Base-by-base conservation (phyloP, 257 asterid species). In the Solanum paucissectum region DNA sequence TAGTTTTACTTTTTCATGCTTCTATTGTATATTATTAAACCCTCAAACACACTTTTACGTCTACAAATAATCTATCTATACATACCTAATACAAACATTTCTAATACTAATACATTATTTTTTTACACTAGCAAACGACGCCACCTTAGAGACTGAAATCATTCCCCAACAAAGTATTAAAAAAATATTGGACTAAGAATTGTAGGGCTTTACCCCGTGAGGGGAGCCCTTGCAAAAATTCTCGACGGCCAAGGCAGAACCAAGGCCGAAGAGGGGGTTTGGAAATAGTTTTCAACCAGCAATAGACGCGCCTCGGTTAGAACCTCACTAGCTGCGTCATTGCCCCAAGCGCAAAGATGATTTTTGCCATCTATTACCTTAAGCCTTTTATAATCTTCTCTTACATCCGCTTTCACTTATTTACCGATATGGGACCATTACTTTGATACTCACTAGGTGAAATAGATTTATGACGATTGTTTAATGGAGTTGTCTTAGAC, bases 351-450 rank as follows among this genome's bases (percentile, higher is more conserved):
- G 86, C 86, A 82, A 82, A 82, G 69, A 82, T 82, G 0, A 9
- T 10, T 82, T 9, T 0, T 0, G 0, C 0, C 0, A 0, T 0
- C 0, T 3, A 46, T 10, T 49, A 25, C 66, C 68, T 81, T 46
- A 7, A 7, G 6, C 42, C 0, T 46, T 46, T 44, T 81, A 32
- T 49, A 49, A 1, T 5, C 18, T 14, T 20, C 18, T 0, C 3
- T 37, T 18, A 29, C 29, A 18, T 18, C 29, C 6, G 4, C 27
- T 82, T 29, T 81, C 29, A 29, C 37, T 3, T 1, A 18, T 10
- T 32, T 46, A 2, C 4, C 86, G 86, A 82, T 82, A 49, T 82
- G 86, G 86, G 86, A 55, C n/a, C 9, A 55, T 18, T 18, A 55
- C 10, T 6, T 52, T 52, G 62, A 52, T 18, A 18, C 4, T 55